Base-by-base conservation (phyloP, 2,329 filamentous ascomycete species). In the Phialocephala subalpina region DNA sequence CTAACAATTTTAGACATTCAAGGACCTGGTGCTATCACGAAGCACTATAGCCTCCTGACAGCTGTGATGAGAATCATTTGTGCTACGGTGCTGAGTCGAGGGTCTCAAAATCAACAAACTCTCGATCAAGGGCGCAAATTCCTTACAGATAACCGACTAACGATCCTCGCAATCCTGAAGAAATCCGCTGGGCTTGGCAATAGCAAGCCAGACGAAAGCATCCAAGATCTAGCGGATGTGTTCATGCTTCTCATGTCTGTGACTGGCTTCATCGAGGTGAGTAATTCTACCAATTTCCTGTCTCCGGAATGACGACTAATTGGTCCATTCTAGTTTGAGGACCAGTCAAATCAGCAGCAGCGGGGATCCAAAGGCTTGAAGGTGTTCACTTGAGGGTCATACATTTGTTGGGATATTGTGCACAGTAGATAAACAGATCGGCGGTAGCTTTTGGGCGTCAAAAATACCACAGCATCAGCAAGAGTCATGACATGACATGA, bases 151-250 rank as follows among this genome's bases (percentile, higher is more conserved):
- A 93, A 97, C 77, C 86, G 95, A 68, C 88, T 90, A 77, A 88
- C 94, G 64, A 92, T 98, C 73, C 88, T 96, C 69, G 92, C 94
- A 55, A 90, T 97, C 22, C 92, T 99, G 74, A 99, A 99, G 82
- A 86, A 94, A 71, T 92, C 92, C 72, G 92, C 92, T 0, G 92
- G 92, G 57, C 92, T 97, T 64, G 91, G 80, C 38, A 77, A 78
- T 4, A 76, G 77, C 38, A 78, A 80, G 14, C 77, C 80, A 49
- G 88, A 88, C 60, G 83, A 89, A 63, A 86, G 87, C 69, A 82
- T 97, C 42, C 86, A 87, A 57, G 93, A 95, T 72, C 79, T 98
- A 71, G 92, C 94, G 6, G 93, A 97, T 77, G 90, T 92, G 56
- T 92, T 96, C 75, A 90, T 95, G 79, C 84, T 96, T 62, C 83